Conservation (phyloP, 2,329 filamentous ascomycete species). For the Coleophoma cylindrospora region DNA sequence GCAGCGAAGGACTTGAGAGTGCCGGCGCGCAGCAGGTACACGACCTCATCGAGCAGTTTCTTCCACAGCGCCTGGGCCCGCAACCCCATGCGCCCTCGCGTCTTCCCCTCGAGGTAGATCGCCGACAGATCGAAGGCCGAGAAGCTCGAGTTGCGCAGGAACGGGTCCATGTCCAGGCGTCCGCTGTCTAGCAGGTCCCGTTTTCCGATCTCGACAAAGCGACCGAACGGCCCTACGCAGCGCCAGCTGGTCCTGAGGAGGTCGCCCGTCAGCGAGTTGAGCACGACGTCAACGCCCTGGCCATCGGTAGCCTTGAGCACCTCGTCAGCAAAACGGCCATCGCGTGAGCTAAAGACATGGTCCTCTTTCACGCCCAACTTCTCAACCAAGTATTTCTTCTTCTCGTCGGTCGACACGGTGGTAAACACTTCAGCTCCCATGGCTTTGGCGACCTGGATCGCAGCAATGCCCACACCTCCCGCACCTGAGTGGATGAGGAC, state of each 20-base stretch:
- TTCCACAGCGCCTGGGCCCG: slow-evolving; percentile 27
- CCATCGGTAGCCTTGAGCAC: slow-evolving; percentile 13
- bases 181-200: slow-evolving; percentile 14
- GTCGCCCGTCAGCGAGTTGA: slow-evolving; percentile 17
- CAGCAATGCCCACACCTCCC: slow-evolving; percentile 12
- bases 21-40: not conserved
- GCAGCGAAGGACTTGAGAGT: not conserved
- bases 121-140: slow-evolving; percentile 30
- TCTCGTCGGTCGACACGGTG: slow-evolving; percentile 13
- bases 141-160: slow-evolving; percentile 32
- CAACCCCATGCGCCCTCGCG: too few species aligned
- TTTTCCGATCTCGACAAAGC: slow-evolving; percentile 31
- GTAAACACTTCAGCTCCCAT: slow-evolving; percentile 12
- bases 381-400: slow-evolving; percentile 8
- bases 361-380: slow-evolving; percentile 1
- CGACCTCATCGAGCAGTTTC: not conserved
- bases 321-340: slow-evolving; percentile 11
- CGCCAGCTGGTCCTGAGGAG: slow-evolving; percentile 19
- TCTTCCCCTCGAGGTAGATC: slow-evolving; percentile 15
- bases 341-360: slow-evolving; percentile 1
- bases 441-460: slow-evolving; percentile 9
- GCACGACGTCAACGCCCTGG: slow-evolving; percentile 16
- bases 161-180: slow-evolving; percentile 27
- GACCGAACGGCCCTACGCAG: slow-evolving; percentile 27
- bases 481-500: slow-evolving; percentile 14